phyloP scores from a whole-genome alignment of 106 monocot species.

The Dactylorhiza incarnata region DNA sequence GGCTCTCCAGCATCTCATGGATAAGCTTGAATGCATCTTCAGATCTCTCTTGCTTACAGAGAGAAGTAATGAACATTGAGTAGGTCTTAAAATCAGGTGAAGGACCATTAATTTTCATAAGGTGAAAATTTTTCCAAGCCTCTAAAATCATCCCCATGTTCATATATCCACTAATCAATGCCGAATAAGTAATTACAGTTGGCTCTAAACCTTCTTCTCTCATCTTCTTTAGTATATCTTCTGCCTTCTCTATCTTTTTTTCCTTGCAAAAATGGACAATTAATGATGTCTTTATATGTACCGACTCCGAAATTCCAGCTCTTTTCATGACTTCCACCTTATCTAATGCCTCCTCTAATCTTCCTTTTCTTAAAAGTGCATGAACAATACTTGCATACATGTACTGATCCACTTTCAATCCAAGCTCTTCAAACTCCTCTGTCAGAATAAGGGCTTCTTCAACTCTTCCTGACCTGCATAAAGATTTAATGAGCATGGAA shows the following conservation, averaged over 20 bases:
- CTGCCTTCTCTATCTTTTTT: conserved; percentile 45
- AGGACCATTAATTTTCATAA: conserved; percentile 56
- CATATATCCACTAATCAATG: conserved; percentile 68
- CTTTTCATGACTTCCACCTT: conserved; percentile 63
- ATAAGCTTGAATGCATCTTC: conserved; percentile 61
- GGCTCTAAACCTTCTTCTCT: conserved; percentile 49
- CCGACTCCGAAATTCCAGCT: conserved; percentile 36
- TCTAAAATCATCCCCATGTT: conserved; percentile 58
- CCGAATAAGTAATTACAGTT: conserved; percentile 78
- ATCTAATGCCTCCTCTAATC: conserved; percentile 49
- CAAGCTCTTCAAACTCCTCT: conserved; percentile 29
- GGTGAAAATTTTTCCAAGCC: conserved; percentile 53
- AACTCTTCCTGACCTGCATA: conserved; percentile 49
- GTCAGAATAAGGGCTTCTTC: conserved; percentile 41
- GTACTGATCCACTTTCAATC: conserved; percentile 40
- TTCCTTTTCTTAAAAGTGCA: conserved; percentile 49
- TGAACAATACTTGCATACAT: conserved; percentile 74
- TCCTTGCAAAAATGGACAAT: conserved; percentile 69
- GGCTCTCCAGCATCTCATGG: conserved; percentile 49
- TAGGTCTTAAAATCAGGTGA: conserved; percentile 77
- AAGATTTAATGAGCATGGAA: conserved; percentile 50
- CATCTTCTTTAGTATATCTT: conserved; percentile 58
- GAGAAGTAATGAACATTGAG: conserved; percentile 72
- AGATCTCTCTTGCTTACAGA: conserved; percentile 61
- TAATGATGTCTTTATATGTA: conserved; percentile 70